phyloP scores from a whole-genome alignment of 495 filamentous ascomycete genomes.

The Neurospora sp. region DNA sequence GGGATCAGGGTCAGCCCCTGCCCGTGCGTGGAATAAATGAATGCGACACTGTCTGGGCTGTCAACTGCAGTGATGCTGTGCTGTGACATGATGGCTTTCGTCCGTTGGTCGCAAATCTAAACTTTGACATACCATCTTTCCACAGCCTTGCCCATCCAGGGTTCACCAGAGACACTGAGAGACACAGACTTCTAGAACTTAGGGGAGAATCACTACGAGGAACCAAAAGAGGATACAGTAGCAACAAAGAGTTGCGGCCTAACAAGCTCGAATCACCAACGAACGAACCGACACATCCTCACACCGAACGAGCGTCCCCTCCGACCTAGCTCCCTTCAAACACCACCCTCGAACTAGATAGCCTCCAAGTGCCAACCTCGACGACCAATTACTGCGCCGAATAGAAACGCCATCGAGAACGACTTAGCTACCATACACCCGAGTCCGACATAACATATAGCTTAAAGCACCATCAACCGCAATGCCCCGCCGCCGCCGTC shows the following conservation, averaged over 20 bases:
- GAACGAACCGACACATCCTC: not conserved
- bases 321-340: not conserved
- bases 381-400: not conserved
- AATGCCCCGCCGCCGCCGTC: slow-evolving; percentile 70
- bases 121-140: not conserved
- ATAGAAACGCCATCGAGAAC: too few relatives aligned
- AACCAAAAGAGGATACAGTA: not conserved
- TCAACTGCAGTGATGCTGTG: not conserved
- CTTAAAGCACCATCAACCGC: not conserved
- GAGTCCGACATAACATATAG: not conserved
- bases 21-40: not conserved
- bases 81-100: not conserved
- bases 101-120: not conserved
- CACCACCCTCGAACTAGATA: not conserved
- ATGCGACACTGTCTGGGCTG: not conserved
- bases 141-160: not conserved
- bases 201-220: not conserved
- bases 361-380: not conserved
- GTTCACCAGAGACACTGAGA: not conserved
- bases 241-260: not conserved
- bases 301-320: not conserved
- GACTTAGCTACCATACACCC: not conserved
- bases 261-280: not conserved
- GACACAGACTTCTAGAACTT: not conserved
- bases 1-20: not conserved